Base-by-base conservation (phyloP, 2,329 filamentous ascomycete species). In the Waltergamsia citrina region DNA sequence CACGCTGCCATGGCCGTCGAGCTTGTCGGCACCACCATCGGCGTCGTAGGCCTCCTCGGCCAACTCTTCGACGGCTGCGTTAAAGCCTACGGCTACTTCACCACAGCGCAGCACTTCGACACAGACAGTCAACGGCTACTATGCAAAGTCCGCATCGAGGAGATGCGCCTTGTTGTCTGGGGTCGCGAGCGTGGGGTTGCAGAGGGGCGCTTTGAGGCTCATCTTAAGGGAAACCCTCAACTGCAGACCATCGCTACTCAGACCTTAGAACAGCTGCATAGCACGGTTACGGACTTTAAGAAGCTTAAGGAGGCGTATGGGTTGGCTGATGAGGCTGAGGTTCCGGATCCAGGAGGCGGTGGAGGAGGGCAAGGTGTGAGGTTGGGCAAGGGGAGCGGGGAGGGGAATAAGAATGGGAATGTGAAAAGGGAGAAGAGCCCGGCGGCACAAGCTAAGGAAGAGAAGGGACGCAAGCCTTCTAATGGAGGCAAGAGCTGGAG, bases 81-180 rank as follows among this genome's bases (percentile, higher is more conserved):
- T 38, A 61, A 60, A 38, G 62, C 62, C 8, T 67, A 67, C 42
- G 47, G 52, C 19, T 57, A 62, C 52, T 67, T 67, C 46, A 58
- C 59, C 12, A 48, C 54, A 12, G 63, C 63, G 2, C 45, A 50
- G 26, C 55, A 63, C 30, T 48, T 65, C n/a, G 61, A 63, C 37
- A 46, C 47, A 16, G 62, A 67, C 44, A 55, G 53, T 38, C 58
- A 63, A 44, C 54, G 58, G 25, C 48, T 67, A 21, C 47, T 63
- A 28, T 66, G 63, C 50, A 67, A 67, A 43, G 59, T 67, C 35
- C 58, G 61, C 33, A 67, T 67, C 43, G 63, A 67, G 49, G 63
- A 67, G 54, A 65, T 63, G 60, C 54, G 63, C 4, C 52, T 67
- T 23, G 46, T 62, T 20, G 60, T 65, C 37, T 67, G 63, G 63